phyloP scores from a whole-genome alignment of 805 yeast genomes.

The Phaffomyces thermotolerans region DNA sequence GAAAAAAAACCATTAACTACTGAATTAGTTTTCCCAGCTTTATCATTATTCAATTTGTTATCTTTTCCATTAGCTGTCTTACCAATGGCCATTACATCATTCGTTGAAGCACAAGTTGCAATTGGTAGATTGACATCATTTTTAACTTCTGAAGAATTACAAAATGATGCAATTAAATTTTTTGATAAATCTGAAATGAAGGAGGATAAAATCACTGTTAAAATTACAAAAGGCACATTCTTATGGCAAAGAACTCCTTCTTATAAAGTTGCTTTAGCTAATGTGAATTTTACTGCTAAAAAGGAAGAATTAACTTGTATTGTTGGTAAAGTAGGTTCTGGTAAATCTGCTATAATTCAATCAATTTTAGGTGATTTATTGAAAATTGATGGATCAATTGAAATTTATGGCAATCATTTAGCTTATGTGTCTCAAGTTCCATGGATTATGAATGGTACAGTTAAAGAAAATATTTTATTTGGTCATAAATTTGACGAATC shows the following conservation, averaged over 20 bases:
- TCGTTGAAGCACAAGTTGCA: constrained; percentile 87
- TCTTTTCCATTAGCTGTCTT: constrained; percentile 88
- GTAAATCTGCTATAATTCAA: constrained; percentile 81
- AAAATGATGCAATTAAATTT: constrained; percentile 61
- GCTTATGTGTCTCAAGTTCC: constrained; percentile 92
- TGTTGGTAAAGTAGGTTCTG: constrained; percentile 86
- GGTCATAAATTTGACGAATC: constrained; percentile 79
- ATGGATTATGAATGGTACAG: constrained; percentile 95
- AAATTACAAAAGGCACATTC: constrained; percentile 60
- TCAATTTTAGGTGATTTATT: constrained; percentile 74
- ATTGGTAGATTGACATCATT: constrained; percentile 66
- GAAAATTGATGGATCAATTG: constrained; percentile 65
- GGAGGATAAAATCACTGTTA: constrained; percentile 60
- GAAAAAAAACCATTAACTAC: constrained; percentile 66
- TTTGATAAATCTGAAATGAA: constrained; percentile 35
- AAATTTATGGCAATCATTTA: constrained; percentile 56
- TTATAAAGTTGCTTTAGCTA: constrained; percentile 58
- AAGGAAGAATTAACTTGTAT: constrained; percentile 79
- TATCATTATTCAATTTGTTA: constrained; percentile 79
- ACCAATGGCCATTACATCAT: constrained; percentile 81
- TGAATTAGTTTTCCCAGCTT: constrained; percentile 87
- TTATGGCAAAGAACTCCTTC: constrained; percentile 71
- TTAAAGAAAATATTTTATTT: constrained; percentile 83
- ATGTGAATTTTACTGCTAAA: constrained; percentile 53
- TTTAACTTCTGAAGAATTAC: constrained; percentile 72